Evolutionary conservation across 2,329 filamentous ascomycete genomes (phyloP).

Genomic region (Trichophyton verrucosum): DNA sequence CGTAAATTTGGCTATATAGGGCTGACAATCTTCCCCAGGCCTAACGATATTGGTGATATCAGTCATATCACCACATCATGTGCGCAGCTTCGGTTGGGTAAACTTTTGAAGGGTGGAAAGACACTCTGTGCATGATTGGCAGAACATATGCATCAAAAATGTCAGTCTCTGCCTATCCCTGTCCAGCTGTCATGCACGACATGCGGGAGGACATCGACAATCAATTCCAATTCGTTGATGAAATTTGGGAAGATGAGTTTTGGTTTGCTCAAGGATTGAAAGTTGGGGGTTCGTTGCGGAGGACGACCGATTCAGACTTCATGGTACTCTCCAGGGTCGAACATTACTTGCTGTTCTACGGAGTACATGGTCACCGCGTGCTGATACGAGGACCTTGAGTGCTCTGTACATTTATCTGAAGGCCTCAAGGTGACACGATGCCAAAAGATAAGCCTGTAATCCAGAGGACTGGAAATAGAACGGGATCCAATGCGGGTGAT

Average conservation of each 20-base stretch:
- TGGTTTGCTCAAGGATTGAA: background rate
- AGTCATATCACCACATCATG: background rate
- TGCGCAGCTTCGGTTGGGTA: background rate
- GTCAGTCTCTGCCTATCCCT: background rate
- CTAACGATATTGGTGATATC: too few species aligned
- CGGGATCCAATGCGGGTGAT: background rate
- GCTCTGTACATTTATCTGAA: background rate
- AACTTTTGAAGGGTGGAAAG: background rate
- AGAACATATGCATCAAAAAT: background rate
- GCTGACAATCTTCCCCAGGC: background rate
- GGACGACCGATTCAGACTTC: background rate
- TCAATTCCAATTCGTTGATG: background rate
- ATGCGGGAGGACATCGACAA: background rate
- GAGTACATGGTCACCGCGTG: background rate
- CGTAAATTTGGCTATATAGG: too few species aligned
- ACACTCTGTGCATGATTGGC: background rate
- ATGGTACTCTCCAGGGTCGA: background rate
- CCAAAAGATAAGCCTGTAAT: background rate
- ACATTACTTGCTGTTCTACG: background rate
- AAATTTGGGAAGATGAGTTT: background rate
- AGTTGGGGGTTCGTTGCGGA: background rate
- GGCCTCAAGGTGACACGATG: background rate
- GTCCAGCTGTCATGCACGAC: background rate
- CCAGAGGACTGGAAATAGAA: background rate
- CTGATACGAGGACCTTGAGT: background rate